phyloP scores from a whole-genome alignment of 331 rosid species.

The Cydonia oblonga region DNA sequence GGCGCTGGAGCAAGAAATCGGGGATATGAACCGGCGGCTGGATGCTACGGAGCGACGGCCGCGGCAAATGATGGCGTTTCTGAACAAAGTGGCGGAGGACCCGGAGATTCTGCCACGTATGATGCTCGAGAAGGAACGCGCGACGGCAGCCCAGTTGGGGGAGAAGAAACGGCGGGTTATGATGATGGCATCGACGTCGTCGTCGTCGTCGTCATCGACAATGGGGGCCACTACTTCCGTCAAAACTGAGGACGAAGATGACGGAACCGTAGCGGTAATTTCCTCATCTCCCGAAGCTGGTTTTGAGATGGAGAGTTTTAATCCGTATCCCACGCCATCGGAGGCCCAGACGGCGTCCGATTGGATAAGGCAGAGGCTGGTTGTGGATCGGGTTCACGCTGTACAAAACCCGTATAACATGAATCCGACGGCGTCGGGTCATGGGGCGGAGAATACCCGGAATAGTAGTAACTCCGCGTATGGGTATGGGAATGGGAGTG shows the following conservation, averaged over 20 bases:
- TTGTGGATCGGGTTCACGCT: not conserved
- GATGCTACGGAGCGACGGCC: conserved; percentile 71
- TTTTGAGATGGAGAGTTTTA: conserved; percentile 24
- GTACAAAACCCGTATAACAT: conserved; percentile 3
- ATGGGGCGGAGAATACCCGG: not conserved
- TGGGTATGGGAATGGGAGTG: conserved; percentile 16
- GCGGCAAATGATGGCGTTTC: conserved; percentile 78
- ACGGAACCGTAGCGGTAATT: conserved; percentile 1
- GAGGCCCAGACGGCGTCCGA: not conserved
- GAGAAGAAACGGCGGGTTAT: conserved; percentile 39
- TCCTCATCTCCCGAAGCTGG: conserved; percentile 44
- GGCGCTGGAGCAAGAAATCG: conserved; percentile 47
- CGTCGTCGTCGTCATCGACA: conserved; percentile 24
- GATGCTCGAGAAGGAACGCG: conserved; percentile 27
- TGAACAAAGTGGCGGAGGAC: conserved; percentile 52
- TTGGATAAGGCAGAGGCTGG: conserved; percentile 23
- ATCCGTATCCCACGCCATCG: conserved; percentile 21
- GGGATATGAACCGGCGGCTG: conserved; percentile 57
- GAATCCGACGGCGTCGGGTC: conserved; percentile 2
- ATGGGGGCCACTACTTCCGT: conserved; percentile 13
- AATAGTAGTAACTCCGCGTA: not conserved
- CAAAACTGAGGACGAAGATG: conserved; percentile 39
- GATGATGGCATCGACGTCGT: conserved; percentile 13
- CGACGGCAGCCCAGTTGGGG: not conserved
- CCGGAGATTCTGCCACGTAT: conserved; percentile 55